A percentile compares a stretch with the other conserved stretches of the same genome.
phyloP scores from a whole-genome alignment of 2,329 filamentous ascomycete species.

The Penicillium fuscoglaucum region DNA sequence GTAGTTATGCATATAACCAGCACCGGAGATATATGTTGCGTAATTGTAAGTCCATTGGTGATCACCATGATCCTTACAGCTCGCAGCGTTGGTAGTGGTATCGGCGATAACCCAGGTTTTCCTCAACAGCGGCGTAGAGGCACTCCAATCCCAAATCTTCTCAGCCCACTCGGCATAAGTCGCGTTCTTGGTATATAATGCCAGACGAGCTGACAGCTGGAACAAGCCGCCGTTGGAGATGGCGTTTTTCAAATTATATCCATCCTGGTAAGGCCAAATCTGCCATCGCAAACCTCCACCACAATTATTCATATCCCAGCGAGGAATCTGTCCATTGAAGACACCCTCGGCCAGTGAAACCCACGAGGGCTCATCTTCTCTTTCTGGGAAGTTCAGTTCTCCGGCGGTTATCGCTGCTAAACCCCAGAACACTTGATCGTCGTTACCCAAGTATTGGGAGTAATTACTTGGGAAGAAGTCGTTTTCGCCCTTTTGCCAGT shows the following conservation, averaged over 20 bases:
- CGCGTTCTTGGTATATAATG: constrained; percentile 60
- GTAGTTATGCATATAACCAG: constrained; percentile 66
- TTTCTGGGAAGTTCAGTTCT: constrained; percentile 62
- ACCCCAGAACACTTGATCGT: constrained; percentile 69
- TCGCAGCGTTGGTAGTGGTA: constrained; percentile 55
- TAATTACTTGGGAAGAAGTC: constrained; percentile 35
- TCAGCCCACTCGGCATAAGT: constrained; percentile 64
- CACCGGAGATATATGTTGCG: constrained; percentile 58
- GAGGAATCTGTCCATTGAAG: constrained; percentile 65
- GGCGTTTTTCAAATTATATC: constrained; percentile 77
- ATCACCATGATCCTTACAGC: constrained; percentile 63
- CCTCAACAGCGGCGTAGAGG: constrained; percentile 57
- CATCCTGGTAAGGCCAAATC: constrained; percentile 73
- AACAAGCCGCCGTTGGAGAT: constrained; percentile 78
- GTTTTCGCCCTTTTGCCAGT: constrained; percentile 30
- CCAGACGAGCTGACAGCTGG: constrained; percentile 71
- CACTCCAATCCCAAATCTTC: constrained; percentile 62
- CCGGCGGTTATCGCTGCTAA: constrained; percentile 65
- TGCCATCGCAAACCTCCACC: constrained; percentile 75
- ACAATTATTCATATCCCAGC: constrained; percentile 68
- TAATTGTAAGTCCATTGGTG: constrained; percentile 66
- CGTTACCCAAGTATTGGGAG: constrained; percentile 49
- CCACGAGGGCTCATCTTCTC: constrained; percentile 43
- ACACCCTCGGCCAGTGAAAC: constrained; percentile 63
- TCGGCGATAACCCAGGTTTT: constrained; percentile 62